A percentile compares a stretch with the other conserved stretches of the same genome.
Conservation (phyloP, 805 yeast species). For the Zygoascus biomembranicola region DNA sequence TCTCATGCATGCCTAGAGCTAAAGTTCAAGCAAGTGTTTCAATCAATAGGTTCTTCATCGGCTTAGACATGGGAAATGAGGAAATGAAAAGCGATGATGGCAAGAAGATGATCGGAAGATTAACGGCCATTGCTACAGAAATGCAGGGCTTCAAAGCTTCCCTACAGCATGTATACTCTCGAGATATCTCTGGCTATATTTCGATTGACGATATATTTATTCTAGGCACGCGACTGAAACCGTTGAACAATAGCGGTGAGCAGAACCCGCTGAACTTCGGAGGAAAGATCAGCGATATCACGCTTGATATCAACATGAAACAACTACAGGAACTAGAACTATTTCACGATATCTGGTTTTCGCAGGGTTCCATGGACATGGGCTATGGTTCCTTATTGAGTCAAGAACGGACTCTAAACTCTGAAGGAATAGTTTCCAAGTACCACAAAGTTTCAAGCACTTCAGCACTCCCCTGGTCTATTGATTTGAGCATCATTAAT, state of each 20-base stretch:
- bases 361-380: conserved; percentile 22
- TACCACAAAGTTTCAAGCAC: conserved; percentile 53
- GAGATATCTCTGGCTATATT: conserved; percentile 77
- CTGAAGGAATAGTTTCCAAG: conserved; percentile 25
- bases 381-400: not conserved
- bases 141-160: conserved; percentile 57
- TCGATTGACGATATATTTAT: conserved; percentile 38
- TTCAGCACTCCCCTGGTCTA: conserved; percentile 65
- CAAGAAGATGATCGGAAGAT: conserved; percentile 23
- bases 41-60: conserved; percentile 55
- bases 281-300: conserved; percentile 46
- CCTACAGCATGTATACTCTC: conserved; percentile 82
- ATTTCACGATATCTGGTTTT: conserved; percentile 77
- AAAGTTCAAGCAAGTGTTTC: conserved; percentile 83
- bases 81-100: not conserved
- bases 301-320: conserved; percentile 62
- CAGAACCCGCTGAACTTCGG: conserved; percentile 25
- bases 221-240: conserved; percentile 8
- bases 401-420: not conserved
- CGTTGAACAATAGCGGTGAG: not conserved
- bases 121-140: conserved; percentile 38
- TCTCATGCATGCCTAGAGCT: conserved; percentile 92
- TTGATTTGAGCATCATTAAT: conserved; percentile 48
- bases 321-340: conserved; percentile 82
- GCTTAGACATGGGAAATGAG: conserved; percentile 40